These are phyloP conservation scores for Penicillium arizonense DNA, from an alignment of 495 filamentous ascomycete species.

Conservation along the genomic window DNA sequence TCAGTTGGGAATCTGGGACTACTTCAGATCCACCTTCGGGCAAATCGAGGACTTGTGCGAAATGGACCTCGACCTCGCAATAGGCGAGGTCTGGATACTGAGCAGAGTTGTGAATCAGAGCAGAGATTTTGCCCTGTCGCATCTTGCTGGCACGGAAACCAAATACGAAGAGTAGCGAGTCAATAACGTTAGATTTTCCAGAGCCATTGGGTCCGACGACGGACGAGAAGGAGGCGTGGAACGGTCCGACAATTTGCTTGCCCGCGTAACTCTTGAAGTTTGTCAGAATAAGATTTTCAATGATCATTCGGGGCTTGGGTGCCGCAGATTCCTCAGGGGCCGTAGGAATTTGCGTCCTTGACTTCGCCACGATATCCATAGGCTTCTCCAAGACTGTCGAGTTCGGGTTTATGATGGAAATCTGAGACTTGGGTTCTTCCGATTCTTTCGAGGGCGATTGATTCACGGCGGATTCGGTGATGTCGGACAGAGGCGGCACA, in stretches of 20 bases:
- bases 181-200: slow-evolving; percentile 98
- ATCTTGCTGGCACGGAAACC: slow-evolving; percentile 99
- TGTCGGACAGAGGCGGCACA: slow-evolving; percentile 70
- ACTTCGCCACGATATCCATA: slow-evolving; percentile 93
- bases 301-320: slow-evolving; percentile 83
- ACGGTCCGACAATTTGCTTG: slow-evolving; percentile 90
- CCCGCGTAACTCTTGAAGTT: slow-evolving; percentile 99
- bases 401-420: slow-evolving; percentile 69
- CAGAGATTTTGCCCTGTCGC: slow-evolving; percentile 97
- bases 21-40: slow-evolving; percentile 69
- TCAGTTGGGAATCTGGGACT: slow-evolving; percentile 76
- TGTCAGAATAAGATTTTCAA: slow-evolving; percentile 81
- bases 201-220: slow-evolving; percentile 98
- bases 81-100: slow-evolving; percentile 76
- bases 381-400: slow-evolving; percentile 78
- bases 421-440: slow-evolving; percentile 42
- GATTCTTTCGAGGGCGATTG: slow-evolving; percentile 41
- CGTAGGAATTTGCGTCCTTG: slow-evolving; percentile 66
- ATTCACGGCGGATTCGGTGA: slow-evolving; percentile 71
- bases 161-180: slow-evolving; percentile 96
- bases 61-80: slow-evolving; percentile 95
- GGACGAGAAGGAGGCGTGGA: slow-evolving; percentile 97
- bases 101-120: slow-evolving; percentile 94
- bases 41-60: slow-evolving; percentile 88
- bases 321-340: slow-evolving; percentile 64